Percentiles rank a stretch among this genome's conserved stretches.
Conservation (phyloP, 768 basidiomycete species). For the Lactarius vividus region DNA sequence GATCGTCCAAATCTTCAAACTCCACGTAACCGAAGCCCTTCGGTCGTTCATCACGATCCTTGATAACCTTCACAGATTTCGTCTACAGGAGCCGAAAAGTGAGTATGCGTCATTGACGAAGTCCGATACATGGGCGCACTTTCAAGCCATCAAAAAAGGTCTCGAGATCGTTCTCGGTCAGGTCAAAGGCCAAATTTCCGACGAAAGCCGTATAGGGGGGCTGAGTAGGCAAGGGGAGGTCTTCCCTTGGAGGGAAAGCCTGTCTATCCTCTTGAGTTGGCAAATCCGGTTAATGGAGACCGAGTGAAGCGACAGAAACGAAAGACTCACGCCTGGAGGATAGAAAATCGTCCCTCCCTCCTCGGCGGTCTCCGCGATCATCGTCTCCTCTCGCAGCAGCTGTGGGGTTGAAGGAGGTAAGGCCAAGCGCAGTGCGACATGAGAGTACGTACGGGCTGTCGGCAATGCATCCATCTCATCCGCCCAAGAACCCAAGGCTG, state of each 20-base stretch:
- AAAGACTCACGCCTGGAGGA: conserved; percentile 55
- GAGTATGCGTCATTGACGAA: not conserved
- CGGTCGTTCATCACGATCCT: conserved; percentile 88
- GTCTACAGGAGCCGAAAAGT: conserved; percentile 43
- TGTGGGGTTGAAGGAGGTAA: conserved; percentile 32
- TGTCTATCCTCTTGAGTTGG: conserved; percentile 50
- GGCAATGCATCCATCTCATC: conserved; percentile 97
- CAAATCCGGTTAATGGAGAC: not conserved
- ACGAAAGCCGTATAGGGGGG: conserved; percentile 97
- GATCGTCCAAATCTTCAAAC: conserved; percentile 79
- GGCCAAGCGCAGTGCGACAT: not conserved
- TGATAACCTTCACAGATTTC: conserved; percentile 89
- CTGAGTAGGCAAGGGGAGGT: conserved; percentile 90
- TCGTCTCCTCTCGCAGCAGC: conserved; percentile 76
- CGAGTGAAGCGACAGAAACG: conserved; percentile 1
- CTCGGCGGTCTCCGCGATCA: conserved; percentile 55
- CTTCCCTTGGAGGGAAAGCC: conserved; percentile 67
- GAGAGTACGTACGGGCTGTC: conserved; percentile 76
- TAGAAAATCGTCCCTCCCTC: conserved; percentile 57
- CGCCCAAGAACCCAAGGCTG: conserved; percentile 94
- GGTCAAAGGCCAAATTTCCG: conserved; percentile 93
- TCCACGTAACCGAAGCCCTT: conserved; percentile 99
- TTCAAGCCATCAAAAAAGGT: conserved; percentile 70
- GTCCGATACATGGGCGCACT: conserved; percentile 39
- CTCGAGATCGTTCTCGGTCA: conserved; percentile 78